phyloP scores from a whole-genome alignment of 140 eudicot species.

The Bidens hawaiensis region DNA sequence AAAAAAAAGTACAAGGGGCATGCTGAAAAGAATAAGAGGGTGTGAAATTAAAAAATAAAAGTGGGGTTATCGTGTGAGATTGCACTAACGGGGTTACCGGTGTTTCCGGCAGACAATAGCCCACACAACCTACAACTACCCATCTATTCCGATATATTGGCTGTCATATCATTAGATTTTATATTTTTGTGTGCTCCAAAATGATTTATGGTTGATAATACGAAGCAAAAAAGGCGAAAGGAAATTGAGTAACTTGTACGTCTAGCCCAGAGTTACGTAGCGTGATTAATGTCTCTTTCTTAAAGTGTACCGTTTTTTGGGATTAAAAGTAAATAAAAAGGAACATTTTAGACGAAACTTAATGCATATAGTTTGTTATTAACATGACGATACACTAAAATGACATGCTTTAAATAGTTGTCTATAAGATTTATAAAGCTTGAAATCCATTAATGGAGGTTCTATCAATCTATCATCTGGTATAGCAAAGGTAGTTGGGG shows the following conservation, averaged over 20 bases:
- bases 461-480: too few relatives aligned
- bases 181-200: too few relatives aligned
- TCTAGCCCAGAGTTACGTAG: too few relatives aligned
- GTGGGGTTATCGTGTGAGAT: neutral
- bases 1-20: too few relatives aligned
- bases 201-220: too few relatives aligned
- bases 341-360: neutral
- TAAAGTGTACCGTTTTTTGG: too few relatives aligned
- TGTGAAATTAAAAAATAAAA: neutral
- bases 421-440: neutral
- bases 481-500: neutral
- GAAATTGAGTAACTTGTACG: too few relatives aligned
- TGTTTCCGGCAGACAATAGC: neutral
- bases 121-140: neutral
- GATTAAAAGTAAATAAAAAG: too few relatives aligned
- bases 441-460: neutral
- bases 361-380: neutral
- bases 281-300: too few relatives aligned
- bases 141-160: neutral
- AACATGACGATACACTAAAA: neutral
- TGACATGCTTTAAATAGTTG: neutral
- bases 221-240: too few relatives aligned
- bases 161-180: too few relatives aligned
- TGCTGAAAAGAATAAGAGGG: too few relatives aligned
- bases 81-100: neutral